Base-by-base conservation (phyloP, 257 asterid species). In the Verbascum thapsus region DNA sequence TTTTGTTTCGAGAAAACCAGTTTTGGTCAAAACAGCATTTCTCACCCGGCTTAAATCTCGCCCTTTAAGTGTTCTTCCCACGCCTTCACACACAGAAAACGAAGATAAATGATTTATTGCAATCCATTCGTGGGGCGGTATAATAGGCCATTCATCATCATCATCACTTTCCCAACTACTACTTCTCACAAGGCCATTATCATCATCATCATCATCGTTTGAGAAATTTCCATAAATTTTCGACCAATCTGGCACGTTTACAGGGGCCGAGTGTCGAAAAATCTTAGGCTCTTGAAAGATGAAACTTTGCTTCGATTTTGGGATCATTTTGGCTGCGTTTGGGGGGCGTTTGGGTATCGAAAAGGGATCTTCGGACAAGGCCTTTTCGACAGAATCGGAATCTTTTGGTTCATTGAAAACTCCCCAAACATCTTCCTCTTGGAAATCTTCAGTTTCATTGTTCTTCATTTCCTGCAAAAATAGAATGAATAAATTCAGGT, bases 21-120 rank as follows among this genome's bases (percentile, higher is more conserved):
- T 87, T 76, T 63, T 81, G 47, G 83, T 70, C 47, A 87, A 68
- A 3, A 87, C 80, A 20, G 82, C 77, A 73, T 84, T 81, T 70
- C 95, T 76, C 6, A 86, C 84, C 69, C 78, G 67, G 60, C 82
- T 83, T 9, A 81, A 71, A 55, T 83, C 95, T 63, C 91, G 83
- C 17, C 95, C 95, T 65, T 86, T 86, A 4, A 86, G 80, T 10
- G 87, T 86, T 32, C 95, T 79, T 45, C 95, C 95, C 49, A 67
- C 77, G 0, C 95, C 95, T 78, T 86, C 95, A 40, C 80, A 78
- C 15, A 84, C 88, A 2, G 95, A 87, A 22, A 76, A 81, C 7
- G 95, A 78, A 8, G 76, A 65, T 0, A 66, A 70, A 16, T 63
- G 78, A 15, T 53, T 66, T 35, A 78, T 73, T 3, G 88, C 88